Evolutionary conservation across 73 alveolate genomes (phyloP).

Genomic region (Halteria grandinella): DNA sequence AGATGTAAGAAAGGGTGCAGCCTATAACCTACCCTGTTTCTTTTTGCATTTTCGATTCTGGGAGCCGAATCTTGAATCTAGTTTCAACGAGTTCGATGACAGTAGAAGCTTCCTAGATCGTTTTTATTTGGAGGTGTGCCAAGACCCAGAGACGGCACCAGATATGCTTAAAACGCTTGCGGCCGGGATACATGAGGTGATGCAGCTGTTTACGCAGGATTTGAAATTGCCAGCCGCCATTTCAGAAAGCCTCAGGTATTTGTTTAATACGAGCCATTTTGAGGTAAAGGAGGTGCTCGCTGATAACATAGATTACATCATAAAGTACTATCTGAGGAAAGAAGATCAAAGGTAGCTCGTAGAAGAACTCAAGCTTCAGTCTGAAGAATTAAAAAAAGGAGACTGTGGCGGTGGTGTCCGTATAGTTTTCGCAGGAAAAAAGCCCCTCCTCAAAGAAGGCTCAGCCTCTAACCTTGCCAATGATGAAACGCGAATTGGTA

Average conservation of each 20-base stretch:
- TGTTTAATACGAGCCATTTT: neutral
- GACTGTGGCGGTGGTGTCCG: slow-evolving; percentile 16
- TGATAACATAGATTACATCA: slow-evolving; percentile 1
- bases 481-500: slow-evolving; percentile 9
- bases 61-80: too few species aligned
- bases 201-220: slow-evolving; percentile 5
- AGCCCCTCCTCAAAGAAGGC: slow-evolving; percentile 22
- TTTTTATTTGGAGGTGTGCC: slow-evolving; percentile 4
- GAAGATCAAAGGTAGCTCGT: neutral
- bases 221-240: neutral
- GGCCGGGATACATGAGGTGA: slow-evolving; percentile 27
- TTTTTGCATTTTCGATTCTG: neutral
- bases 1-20: slow-evolving; percentile 5
- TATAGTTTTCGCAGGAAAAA: neutral
- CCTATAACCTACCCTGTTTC: slow-evolving; percentile 36
- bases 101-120: neutral
- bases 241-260: slow-evolving; percentile 13
- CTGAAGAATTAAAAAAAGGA: neutral
- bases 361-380: neutral
- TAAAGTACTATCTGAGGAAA: slow-evolving; percentile 16
- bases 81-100: too few species aligned
- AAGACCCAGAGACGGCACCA: neutral
- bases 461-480: neutral
- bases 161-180: slow-evolving; percentile 13
- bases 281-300: slow-evolving; percentile 3